Conservation (phyloP, 2,329 filamentous ascomycete species). For the Penicillium sp. region DNA sequence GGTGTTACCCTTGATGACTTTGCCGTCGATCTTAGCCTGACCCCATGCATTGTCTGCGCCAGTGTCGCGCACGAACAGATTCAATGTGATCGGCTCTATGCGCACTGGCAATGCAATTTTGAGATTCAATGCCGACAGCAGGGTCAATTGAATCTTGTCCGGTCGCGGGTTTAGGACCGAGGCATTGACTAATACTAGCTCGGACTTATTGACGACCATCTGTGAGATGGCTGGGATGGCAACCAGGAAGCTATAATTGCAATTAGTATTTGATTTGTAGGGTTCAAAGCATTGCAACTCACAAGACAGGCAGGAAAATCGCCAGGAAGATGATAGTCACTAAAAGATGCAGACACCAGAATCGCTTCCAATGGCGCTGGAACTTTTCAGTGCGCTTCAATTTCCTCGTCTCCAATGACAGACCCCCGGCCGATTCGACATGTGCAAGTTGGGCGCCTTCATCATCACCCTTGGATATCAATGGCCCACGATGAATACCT, state of each 20-base stretch:
- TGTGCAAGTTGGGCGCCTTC: slow-evolving; percentile 25
- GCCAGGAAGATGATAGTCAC: slow-evolving; percentile 39
- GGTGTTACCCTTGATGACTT: slow-evolving; percentile 37
- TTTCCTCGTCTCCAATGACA: slow-evolving; percentile 28
- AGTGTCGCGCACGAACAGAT: slow-evolving; percentile 36
- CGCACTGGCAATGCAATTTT: slow-evolving; percentile 38
- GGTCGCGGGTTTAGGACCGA: slow-evolving; percentile 37
- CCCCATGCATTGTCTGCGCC: slow-evolving; percentile 32
- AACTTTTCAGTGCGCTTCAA: slow-evolving; percentile 30
- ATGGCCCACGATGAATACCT: slow-evolving; percentile 33
- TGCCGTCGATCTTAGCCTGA: slow-evolving; percentile 24
- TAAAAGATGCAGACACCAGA: slow-evolving; percentile 42
- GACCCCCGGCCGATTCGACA: slow-evolving; percentile 29
- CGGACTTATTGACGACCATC: slow-evolving; percentile 38
- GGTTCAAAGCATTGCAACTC: slow-evolving; percentile 13
- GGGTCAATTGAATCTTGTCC: slow-evolving; percentile 34
- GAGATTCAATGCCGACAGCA: slow-evolving; percentile 39
- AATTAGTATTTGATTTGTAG: not conserved
- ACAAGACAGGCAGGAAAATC: slow-evolving; percentile 44
- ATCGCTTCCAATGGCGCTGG: slow-evolving; percentile 39
- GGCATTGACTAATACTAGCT: slow-evolving; percentile 38
- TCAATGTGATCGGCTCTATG: slow-evolving; percentile 37
- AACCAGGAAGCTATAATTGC: slow-evolving; percentile 38
- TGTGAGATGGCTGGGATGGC: slow-evolving; percentile 45
- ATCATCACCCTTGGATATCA: slow-evolving; percentile 20